Conservation (phyloP, 2,329 filamentous ascomycete species). For the Ascochyta pisi region DNA sequence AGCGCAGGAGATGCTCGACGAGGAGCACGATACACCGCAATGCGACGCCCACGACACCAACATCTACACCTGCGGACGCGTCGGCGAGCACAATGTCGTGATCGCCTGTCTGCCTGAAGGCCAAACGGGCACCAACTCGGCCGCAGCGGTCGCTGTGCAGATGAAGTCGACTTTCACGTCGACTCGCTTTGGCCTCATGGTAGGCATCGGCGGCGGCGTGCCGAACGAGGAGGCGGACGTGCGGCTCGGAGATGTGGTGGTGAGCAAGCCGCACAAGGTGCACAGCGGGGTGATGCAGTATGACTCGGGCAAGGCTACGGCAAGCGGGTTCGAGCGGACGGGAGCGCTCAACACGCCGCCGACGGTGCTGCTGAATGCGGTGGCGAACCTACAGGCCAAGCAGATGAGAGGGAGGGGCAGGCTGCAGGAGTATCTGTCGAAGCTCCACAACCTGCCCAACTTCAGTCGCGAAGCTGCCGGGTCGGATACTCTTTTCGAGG, state of each 20-base stretch:
- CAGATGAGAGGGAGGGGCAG: too few species aligned
- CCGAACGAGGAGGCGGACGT: conserved; percentile 4
- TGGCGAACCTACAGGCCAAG: neutral
- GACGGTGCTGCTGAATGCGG: neutral
- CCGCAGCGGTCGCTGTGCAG: conserved; percentile 37
- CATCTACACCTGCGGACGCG: conserved; percentile 1
- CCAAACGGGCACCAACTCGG: conserved; percentile 36
- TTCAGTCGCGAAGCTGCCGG: too few species aligned
- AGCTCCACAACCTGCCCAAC: too few species aligned
- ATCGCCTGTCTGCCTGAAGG: conserved; percentile 6
- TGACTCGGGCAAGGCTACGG: conserved; percentile 7
- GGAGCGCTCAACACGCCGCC: neutral
- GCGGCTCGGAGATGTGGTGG: conserved; percentile 6
- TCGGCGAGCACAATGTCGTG: conserved; percentile 4
- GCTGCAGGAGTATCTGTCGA: too few species aligned
- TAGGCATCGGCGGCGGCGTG: conserved; percentile 11
- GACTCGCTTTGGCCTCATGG: conserved; percentile 26
- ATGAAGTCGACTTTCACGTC: conserved; percentile 37
- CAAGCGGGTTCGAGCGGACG: neutral
- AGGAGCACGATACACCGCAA: neutral
- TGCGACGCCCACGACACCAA: neutral
- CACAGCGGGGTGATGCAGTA: conserved; percentile 17
- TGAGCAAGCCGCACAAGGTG: conserved; percentile 2
- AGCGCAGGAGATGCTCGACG: conserved; percentile 11
- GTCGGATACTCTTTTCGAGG: too few species aligned